These are phyloP conservation scores for Mycena galericulata DNA, from an alignment of 768 basidiomycete species.

Conservation along the genomic window DNA sequence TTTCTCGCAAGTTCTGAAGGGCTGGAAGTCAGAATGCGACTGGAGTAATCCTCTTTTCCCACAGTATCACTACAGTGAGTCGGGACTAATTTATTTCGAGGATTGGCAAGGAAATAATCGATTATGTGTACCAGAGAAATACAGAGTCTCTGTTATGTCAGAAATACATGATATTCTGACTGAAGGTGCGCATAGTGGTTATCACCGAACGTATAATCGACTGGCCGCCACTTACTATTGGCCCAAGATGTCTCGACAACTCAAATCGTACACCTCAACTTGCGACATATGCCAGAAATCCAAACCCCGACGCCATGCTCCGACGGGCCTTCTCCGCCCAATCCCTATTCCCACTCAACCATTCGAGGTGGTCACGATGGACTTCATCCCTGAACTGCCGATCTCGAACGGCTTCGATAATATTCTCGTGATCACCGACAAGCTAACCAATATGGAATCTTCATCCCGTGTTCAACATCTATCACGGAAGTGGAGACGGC, in stretches of 20 bases:
- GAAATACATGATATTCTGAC: slow-evolving; percentile 39
- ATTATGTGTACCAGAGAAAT: slow-evolving; percentile 42
- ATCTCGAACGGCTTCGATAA: slow-evolving; percentile 42
- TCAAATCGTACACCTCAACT: slow-evolving; percentile 36
- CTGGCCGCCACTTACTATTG: slow-evolving; percentile 44
- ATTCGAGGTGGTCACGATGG: slow-evolving; percentile 38
- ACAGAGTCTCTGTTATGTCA: slow-evolving; percentile 34
- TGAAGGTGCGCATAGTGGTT: slow-evolving; percentile 46
- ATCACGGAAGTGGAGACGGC: slow-evolving; percentile 38
- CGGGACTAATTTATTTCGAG: slow-evolving; percentile 39
- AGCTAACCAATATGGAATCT: slow-evolving; percentile 41
- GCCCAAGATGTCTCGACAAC: slow-evolving; percentile 45
- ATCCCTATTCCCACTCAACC: slow-evolving; percentile 44
- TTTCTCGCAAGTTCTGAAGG: not conserved
- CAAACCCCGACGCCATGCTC: slow-evolving; percentile 37
- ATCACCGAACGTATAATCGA: slow-evolving; percentile 40
- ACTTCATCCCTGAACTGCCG: slow-evolving; percentile 52
- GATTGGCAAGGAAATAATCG: slow-evolving; percentile 40
- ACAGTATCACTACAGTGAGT: slow-evolving; percentile 24
- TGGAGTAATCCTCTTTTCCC: slow-evolving; percentile 10
- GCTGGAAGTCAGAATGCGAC: not conserved
- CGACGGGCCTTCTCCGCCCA: slow-evolving; percentile 47
- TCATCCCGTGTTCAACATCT: slow-evolving; percentile 47
- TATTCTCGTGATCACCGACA: slow-evolving; percentile 47
- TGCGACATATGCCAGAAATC: slow-evolving; percentile 42